A percentile compares a stretch with the other conserved stretches of the same genome.
phyloP scores from a whole-genome alignment of 352 stramenopile genomes.

The Phytophthora palmivora region DNA sequence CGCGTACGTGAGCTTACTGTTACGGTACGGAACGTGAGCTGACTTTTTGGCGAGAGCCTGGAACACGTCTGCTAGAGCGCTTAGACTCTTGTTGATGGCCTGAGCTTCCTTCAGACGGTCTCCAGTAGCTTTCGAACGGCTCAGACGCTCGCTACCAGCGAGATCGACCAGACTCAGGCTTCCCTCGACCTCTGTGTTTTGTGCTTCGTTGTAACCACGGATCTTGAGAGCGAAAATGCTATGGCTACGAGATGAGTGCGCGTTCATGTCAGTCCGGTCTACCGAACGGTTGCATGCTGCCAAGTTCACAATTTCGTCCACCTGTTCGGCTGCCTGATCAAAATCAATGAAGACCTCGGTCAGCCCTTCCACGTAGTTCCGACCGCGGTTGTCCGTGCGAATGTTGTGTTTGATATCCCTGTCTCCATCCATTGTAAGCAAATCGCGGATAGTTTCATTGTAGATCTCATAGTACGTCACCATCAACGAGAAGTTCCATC shows the following conservation, averaged over 20 bases:
- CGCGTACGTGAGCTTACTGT: slow-evolving; percentile 99
- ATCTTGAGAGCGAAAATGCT: slow-evolving; percentile 98
- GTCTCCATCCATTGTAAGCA: slow-evolving; percentile 83
- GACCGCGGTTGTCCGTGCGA: slow-evolving; percentile 79
- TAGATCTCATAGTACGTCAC: slow-evolving; percentile 99
- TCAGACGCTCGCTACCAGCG: slow-evolving; percentile 97
- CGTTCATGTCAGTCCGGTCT: slow-evolving; percentile 98
- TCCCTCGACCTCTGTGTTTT: slow-evolving; percentile 92
- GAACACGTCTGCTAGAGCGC: slow-evolving; percentile 98
- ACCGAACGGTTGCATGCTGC: slow-evolving; percentile 96
- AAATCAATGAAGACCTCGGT: slow-evolving; percentile 84
- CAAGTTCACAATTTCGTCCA: slow-evolving; percentile 88
- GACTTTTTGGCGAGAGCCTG: slow-evolving; percentile 96
- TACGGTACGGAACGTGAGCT: slow-evolving; percentile 97
- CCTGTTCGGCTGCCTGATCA: slow-evolving; percentile 80
- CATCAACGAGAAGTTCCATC: slow-evolving; percentile 96
- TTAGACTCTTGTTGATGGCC: slow-evolving; percentile 99
- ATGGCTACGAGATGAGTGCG: slow-evolving; percentile 97
- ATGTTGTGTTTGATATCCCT: slow-evolving; percentile 76
- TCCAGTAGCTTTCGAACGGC: slow-evolving; percentile 92
- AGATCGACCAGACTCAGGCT: slow-evolving; percentile 94
- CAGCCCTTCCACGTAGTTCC: slow-evolving; percentile 91
- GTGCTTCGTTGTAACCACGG: slow-evolving; percentile 82
- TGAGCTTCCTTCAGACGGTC: slow-evolving; percentile 97
- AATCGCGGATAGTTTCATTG: slow-evolving; percentile 99